Base-by-base conservation (phyloP, 2,329 filamentous ascomycete species). In the Gaeumannomyces sp. region DNA sequence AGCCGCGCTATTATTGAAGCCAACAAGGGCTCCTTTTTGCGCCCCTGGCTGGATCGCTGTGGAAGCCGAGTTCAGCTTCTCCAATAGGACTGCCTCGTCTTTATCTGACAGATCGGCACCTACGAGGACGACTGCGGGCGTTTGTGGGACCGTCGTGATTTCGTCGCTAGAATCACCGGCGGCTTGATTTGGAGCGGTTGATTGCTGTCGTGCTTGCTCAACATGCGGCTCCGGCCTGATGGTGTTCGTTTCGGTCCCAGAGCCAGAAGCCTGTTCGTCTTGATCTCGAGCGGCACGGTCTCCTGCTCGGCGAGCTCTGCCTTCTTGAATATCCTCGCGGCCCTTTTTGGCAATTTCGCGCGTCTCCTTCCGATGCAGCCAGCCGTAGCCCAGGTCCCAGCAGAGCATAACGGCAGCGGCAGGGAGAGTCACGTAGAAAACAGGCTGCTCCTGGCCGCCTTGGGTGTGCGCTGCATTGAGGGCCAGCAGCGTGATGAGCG, bases 391-490 rank as follows among this genome's bases (percentile, higher is more conserved):
- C 7, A 91, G 56, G 69, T 92, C 89, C 81, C 87, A 91, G 69
- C 81, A 83, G 59, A 92, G 83, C 83, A 90, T 88, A 62, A 91
- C 75, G 33, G 86, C 78, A 0, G 89, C 88, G 0, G 86, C 89
- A 1, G 89, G 89, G 2, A 90, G 71, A 0, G 89, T 92, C 0
- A 92, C 84, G 76, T 82, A 91, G 66, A 83, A 91, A 0, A 91
- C 88, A 0, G 84, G 87, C 59, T 80, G 77, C 53, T 85, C 78
- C 0, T 80, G 76, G 0, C 75, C 79, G 0, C 73, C 78, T 14
- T 81, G 75, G 31, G 81, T 84, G 10, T 56, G 28, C 0, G 83
- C 79, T 2, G 89, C 89, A 62, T 92, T 92, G 33, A 91, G 72
- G 0, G 81, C 85, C 2, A 92, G 76, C 0, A 92, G 77, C 0